Evolutionary conservation across 2,329 filamentous ascomycete species (phyloP).

Genomic region (Uncinocarpus reesii): DNA sequence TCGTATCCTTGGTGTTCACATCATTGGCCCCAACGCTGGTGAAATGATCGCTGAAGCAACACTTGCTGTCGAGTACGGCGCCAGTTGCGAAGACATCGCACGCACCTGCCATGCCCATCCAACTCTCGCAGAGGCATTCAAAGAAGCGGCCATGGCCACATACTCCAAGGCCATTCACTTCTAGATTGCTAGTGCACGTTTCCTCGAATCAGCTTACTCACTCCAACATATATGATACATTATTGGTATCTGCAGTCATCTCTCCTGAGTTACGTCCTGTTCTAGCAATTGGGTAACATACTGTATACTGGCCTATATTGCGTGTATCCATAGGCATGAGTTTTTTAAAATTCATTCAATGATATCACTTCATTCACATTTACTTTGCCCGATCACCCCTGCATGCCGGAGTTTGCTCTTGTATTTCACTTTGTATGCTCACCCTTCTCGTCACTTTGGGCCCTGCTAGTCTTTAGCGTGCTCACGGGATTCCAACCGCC

Average conservation of each 20-base stretch:
- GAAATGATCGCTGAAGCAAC: conserved; percentile 99
- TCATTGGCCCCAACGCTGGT: conserved; percentile 88
- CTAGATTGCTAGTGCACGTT: conserved; percentile 38
- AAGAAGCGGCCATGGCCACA: conserved; percentile 98
- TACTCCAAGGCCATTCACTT: conserved; percentile 94
- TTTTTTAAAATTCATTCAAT: neutral
- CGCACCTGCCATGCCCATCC: conserved; percentile 95
- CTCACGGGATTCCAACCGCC: no score
- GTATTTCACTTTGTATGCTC: no score
- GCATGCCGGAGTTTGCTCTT: no score
- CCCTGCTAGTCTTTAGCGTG: no score
- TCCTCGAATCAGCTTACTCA: neutral
- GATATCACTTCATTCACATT: conserved; percentile 5
- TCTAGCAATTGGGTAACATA: conserved; percentile 11
- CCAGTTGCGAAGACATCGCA: conserved; percentile 86
- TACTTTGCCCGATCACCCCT: no score
- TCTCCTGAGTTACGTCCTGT: neutral
- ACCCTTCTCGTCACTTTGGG: no score
- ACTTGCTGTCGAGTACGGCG: conserved; percentile 90
- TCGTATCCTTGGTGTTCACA: conserved; percentile 88
- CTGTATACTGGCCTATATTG: conserved; percentile 10
- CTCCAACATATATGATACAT: neutral
- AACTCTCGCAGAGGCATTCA: conserved; percentile 93
- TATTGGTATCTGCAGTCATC: conserved; percentile 7
- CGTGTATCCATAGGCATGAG: conserved; percentile 10